Evolutionary conservation across 1,139 yeast genomes (phyloP).

Genomic region (Taiozyma sp.): DNA sequence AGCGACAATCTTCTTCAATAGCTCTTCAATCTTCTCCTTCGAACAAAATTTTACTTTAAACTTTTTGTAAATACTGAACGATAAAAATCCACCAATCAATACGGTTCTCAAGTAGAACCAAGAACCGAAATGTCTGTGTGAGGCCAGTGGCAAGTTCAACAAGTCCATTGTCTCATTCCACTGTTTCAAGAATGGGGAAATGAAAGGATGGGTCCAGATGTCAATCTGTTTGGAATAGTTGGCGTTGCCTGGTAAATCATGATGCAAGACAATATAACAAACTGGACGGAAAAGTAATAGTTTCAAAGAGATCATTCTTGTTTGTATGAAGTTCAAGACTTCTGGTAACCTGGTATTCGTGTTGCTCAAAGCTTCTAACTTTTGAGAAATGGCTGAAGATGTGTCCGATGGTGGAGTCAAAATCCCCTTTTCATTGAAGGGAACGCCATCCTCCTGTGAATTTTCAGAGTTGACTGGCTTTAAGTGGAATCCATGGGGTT

Average conservation of each 20-base stretch:
- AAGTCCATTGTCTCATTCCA: conserved; percentile 15
- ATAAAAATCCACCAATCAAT: conserved; percentile 7
- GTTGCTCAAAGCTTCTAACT: background rate
- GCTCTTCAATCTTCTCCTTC: conserved; percentile 5
- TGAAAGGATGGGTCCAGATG: conserved; percentile 14
- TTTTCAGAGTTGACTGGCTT: conserved; percentile 1
- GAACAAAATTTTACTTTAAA: conserved; percentile 7
- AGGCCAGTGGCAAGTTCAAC: conserved; percentile 17
- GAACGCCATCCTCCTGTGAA: background rate
- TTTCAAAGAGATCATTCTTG: conserved; percentile 18
- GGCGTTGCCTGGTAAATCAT: conserved; percentile 7
- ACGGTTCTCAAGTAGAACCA: conserved; percentile 20
- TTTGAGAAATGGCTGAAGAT: conserved; percentile 1
- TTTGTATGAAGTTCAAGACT: conserved; percentile 17
- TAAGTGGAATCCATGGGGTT: conserved; percentile 19
- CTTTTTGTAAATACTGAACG: conserved; percentile 10
- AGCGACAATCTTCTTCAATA: conserved; percentile 2
- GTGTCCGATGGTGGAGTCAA: conserved; percentile 8
- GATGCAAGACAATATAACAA: conserved; percentile 10
- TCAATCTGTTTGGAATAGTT: background rate
- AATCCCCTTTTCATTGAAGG: background rate
- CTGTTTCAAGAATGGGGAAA: conserved; percentile 14
- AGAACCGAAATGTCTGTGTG: conserved; percentile 22
- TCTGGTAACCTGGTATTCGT: conserved; percentile 13
- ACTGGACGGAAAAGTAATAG: conserved; percentile 18